Conservation (phyloP, 352 stramenopile species). For the Phytophthora cactorum region DNA sequence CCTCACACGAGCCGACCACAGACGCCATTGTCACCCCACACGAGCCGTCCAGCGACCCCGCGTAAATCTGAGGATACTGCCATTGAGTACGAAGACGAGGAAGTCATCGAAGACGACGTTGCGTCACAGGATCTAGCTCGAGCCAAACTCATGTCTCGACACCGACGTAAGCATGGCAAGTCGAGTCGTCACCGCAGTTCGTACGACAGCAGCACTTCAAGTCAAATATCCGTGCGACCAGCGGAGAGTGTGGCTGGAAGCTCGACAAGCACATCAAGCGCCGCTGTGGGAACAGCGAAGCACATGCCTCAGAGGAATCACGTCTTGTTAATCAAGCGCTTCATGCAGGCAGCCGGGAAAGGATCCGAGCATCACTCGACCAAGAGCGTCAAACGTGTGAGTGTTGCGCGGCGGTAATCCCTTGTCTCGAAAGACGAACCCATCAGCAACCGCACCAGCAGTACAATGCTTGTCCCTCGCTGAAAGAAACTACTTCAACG, state of each 20-base stretch:
- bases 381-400: conserved; percentile 18
- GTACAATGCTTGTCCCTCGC: no score
- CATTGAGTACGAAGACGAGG: conserved; percentile 53
- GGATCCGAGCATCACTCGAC: conserved; percentile 14
- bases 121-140: conserved; percentile 23
- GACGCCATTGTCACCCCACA: conserved; percentile 13
- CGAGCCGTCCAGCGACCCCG: conserved; percentile 10
- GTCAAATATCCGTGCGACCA: conserved; percentile 30
- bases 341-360: conserved; percentile 49
- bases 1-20: conserved; percentile 3
- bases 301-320: conserved; percentile 66
- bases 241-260: conserved; percentile 43
- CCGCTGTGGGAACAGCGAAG: conserved; percentile 52
- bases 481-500: no score
- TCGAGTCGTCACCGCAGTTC: conserved; percentile 14
- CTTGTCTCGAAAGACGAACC: no score
- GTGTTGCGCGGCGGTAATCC: conserved; percentile 25
- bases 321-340: conserved; percentile 60
- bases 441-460: no score
- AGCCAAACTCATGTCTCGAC: conserved; percentile 17
- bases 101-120: conserved; percentile 37
- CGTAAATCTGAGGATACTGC: conserved; percentile 21
- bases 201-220: conserved; percentile 12
- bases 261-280: conserved; percentile 29
- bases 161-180: conserved; percentile 29